A percentile compares a stretch with the other conserved stretches of the same genome.
Evolutionary conservation across 2,329 filamentous ascomycete genomes (phyloP).

Genomic region (Boeremia exigua): DNA sequence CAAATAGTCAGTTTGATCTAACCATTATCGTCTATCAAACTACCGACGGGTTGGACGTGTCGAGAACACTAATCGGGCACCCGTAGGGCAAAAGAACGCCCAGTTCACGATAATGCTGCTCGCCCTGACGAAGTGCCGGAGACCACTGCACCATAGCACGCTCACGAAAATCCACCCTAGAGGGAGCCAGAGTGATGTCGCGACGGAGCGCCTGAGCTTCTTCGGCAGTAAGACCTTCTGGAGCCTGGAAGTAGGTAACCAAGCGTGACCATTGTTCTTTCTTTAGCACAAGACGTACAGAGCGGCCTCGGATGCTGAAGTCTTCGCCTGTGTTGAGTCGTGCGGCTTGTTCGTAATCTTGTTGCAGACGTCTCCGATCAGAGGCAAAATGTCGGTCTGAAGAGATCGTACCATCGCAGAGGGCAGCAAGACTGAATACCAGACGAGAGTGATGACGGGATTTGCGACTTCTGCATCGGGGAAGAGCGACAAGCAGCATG

Average conservation of each 20-base stretch:
- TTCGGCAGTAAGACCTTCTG: not conserved
- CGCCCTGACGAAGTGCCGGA: too few relatives aligned
- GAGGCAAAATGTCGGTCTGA: conserved; percentile 29
- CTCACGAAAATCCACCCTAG: not conserved
- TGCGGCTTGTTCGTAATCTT: conserved; percentile 40
- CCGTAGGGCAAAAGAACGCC: too few relatives aligned
- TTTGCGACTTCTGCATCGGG: conserved; percentile 27
- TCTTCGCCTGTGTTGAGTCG: not conserved
- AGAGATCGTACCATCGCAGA: conserved; percentile 29
- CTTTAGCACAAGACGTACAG: not conserved
- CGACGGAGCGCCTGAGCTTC: not conserved
- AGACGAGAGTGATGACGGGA: conserved; percentile 52
- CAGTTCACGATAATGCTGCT: too few relatives aligned
- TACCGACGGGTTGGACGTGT: too few relatives aligned
- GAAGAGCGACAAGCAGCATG: conserved; percentile 47
- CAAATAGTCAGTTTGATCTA: too few relatives aligned
- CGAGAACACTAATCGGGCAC: too few relatives aligned
- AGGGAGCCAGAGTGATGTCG: not conserved
- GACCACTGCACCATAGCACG: too few relatives aligned
- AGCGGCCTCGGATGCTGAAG: not conserved
- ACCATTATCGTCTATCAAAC: too few relatives aligned
- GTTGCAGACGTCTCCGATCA: conserved; percentile 43
- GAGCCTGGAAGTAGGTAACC: not conserved
- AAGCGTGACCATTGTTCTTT: not conserved
- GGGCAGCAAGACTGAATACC: conserved; percentile 54